Base-by-base conservation (phyloP, 805 yeast species). In the Ogataea thermomethanolica region DNA sequence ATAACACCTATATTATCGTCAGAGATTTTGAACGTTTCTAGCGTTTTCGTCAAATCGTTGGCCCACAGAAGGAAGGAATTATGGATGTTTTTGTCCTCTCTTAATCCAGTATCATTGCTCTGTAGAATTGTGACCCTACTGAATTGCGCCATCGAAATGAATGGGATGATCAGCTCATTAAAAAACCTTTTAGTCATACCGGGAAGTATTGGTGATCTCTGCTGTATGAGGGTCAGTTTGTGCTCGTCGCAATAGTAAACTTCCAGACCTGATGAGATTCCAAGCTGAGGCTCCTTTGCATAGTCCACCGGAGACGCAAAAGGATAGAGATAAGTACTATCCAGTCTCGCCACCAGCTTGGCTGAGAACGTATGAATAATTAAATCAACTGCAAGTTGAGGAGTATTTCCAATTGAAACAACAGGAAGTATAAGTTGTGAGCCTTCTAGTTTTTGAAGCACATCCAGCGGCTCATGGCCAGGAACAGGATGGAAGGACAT, bases 351-450 rank as follows among this genome's bases (percentile, higher is more conserved):
- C 3, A 81, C 68, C 27, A 73, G 74, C 41, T 61, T 46, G 43
- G 81, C 74, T 5, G 56, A 49, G 17, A 74, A 62, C n/a, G 81
- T 76, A 52, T 82, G 83, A 8, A 89, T 67, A 20, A 91, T 62
- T 23, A 90, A 66, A 59, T 90, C 98, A 5, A 75, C 61, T 0
- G 90, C 64, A 35, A 91, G 65, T 59, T 93, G 99, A 0, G 98
- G 95, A 3, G 89, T 83, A 54, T 91, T 93, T 7, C 95, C 98
- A 5, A 86, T 74, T 3, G 96, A 79, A 0, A 93, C 84, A 0
- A 89, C 64, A 0, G 98, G 98, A 1, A 93, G 29, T 1, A 91
- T 56, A n/a, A 84, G 63, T 1, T 70, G 70, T 1, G 76, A 61
- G 30, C 61, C 63, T 5, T 50, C 35, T 2, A 65, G 32, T 7